A percentile compares a stretch with the other conserved stretches of the same genome.
Evolutionary conservation across 371 early-diverging fungal species (phyloP).

Genomic region (Apophysomyces sp.): DNA sequence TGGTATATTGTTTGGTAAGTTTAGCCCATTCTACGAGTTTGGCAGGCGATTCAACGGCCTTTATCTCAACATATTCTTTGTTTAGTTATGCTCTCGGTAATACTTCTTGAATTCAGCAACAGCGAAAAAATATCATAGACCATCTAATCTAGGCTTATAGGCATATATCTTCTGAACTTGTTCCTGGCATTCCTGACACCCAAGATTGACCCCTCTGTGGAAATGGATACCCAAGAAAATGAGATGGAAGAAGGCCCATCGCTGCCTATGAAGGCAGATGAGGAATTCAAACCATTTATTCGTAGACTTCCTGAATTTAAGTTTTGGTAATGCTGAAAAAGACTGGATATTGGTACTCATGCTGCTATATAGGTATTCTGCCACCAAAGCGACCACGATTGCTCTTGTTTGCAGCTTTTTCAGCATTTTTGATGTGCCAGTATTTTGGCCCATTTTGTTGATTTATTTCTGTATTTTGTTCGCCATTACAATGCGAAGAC

Average conservation of each 20-base stretch:
- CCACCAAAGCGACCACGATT: constrained; percentile 78
- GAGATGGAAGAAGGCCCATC: constrained; percentile 73
- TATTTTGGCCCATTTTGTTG: constrained; percentile 92
- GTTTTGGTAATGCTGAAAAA: constrained; percentile 82
- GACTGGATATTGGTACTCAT: not conserved
- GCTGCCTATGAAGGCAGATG: constrained; percentile 86
- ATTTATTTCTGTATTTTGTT: constrained; percentile 97
- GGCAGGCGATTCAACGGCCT: not conserved
- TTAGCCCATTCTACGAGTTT: not conserved
- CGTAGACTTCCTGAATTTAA: constrained; percentile 99
- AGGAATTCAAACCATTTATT: constrained; percentile 98
- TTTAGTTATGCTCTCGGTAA: constrained; percentile 55
- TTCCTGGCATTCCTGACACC: constrained; percentile 95
- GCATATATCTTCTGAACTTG: constrained; percentile 93
- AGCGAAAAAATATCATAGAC: not conserved
- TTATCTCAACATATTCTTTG: not conserved
- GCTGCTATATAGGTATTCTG: constrained; percentile 62
- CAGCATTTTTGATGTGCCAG: constrained; percentile 94
- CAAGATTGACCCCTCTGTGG: constrained; percentile 91
- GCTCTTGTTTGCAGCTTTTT: constrained; percentile 87
- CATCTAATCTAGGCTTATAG: constrained; percentile 52
- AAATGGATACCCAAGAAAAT: constrained; percentile 70
- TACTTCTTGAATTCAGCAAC: not conserved
- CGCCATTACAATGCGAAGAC: constrained; percentile 92
- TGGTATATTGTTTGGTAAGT: constrained; percentile 92